These are phyloP conservation scores for Linnemannia schmuckeri DNA, from an alignment of 192 early-diverging fungal genomes.

Conservation along the genomic window DNA sequence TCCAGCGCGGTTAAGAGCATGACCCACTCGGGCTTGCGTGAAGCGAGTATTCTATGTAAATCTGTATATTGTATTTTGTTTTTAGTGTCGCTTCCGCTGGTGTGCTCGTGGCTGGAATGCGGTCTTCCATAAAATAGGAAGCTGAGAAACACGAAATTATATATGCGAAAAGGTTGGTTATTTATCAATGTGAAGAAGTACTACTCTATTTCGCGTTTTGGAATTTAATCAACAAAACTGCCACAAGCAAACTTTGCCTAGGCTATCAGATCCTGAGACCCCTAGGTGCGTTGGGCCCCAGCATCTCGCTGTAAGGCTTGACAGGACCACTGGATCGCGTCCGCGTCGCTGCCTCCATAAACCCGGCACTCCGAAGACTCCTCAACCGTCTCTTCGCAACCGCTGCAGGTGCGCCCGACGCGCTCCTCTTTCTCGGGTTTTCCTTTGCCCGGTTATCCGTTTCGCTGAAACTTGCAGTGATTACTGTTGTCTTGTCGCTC, in stretches of 20 bases:
- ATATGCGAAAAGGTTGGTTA: too few species aligned
- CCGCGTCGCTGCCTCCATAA: neutral
- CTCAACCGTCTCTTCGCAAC: neutral
- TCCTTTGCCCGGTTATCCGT: neutral
- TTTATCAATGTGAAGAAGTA: neutral
- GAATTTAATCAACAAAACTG: too few species aligned
- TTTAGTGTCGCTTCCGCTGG: too few species aligned
- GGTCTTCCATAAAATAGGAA: too few species aligned
- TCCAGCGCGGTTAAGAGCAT: neutral
- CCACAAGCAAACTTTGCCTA: too few species aligned
- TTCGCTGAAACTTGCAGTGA: neutral
- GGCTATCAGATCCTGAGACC: neutral
- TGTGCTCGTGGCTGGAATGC: too few species aligned
- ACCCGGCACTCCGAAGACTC: neutral
- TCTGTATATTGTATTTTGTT: too few species aligned
- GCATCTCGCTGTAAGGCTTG: neutral
- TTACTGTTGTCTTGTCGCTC: neutral
- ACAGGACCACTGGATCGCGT: neutral
- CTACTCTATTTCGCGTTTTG: too few species aligned
- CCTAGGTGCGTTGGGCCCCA: neutral
- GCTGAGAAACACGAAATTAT: too few species aligned
- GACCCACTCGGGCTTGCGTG: neutral
- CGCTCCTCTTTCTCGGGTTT: neutral
- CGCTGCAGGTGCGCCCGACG: neutral
- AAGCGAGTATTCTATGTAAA: too few species aligned